Conservation (phyloP, 257 asterid species). For the Capsicum baccatum region DNA sequence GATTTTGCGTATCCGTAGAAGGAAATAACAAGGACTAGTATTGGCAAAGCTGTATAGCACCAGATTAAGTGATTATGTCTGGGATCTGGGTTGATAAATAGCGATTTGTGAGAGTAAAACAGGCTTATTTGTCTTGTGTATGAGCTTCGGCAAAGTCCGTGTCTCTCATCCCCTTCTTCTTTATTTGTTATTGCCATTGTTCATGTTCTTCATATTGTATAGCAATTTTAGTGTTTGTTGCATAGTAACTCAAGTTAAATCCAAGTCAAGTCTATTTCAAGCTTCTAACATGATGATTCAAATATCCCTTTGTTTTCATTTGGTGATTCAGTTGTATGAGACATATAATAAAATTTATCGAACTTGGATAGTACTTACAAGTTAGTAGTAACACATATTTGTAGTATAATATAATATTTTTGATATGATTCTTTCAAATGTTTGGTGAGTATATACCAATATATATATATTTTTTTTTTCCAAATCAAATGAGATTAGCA, state of each 20-base stretch:
- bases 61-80: too few relatives aligned
- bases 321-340: background rate
- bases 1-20: too few relatives aligned
- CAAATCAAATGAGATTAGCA: conserved; percentile 24
- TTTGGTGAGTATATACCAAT: background rate
- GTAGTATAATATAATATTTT: background rate
- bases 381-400: background rate
- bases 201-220: too few relatives aligned
- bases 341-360: background rate
- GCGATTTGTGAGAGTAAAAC: too few relatives aligned
- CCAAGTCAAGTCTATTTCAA: background rate
- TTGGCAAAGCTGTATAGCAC: too few relatives aligned
- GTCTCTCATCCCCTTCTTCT: too few relatives aligned
- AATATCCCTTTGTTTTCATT: background rate
- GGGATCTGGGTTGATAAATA: too few relatives aligned
- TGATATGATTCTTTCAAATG: background rate
- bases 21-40: too few relatives aligned
- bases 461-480: background rate
- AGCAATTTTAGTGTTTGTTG: too few relatives aligned
- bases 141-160: too few relatives aligned
- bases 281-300: background rate
- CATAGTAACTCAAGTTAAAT: background rate
- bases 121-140: too few relatives aligned
- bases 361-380: background rate
- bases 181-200: too few relatives aligned